Conservation (phyloP, 306 rosid species). For the Cicer bijugum region DNA sequence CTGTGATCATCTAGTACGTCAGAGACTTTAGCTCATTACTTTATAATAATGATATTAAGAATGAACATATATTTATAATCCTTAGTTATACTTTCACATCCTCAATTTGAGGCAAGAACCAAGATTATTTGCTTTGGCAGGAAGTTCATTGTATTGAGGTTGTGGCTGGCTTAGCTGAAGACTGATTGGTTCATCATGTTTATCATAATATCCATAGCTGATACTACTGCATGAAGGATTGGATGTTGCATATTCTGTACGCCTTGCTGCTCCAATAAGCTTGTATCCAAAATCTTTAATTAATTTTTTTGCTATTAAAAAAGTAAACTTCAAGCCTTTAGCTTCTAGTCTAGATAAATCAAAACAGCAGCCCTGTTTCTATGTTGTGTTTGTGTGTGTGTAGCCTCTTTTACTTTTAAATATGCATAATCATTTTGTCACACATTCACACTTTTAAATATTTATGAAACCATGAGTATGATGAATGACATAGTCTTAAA, state of each 20-base stretch:
- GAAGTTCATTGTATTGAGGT: conserved; percentile 49
- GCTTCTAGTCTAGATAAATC: background rate
- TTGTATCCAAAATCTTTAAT: conserved; percentile 44
- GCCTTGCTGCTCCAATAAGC: conserved; percentile 57
- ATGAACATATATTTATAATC: background rate
- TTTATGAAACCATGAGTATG: background rate
- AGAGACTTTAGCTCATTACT: conserved; percentile 22
- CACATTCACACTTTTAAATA: background rate
- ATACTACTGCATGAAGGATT: conserved; percentile 40
- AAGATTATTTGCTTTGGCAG: conserved; percentile 47
- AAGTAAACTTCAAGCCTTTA: background rate
- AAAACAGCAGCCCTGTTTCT: background rate
- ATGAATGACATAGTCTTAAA: background rate
- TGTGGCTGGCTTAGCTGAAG: conserved; percentile 71
- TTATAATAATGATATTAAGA: background rate
- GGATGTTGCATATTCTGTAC: conserved; percentile 37
- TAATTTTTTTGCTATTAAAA: background rate
- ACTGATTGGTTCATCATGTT: conserved; percentile 46
- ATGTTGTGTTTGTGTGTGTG: background rate
- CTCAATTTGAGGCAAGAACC: conserved; percentile 55
- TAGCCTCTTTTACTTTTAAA: background rate
- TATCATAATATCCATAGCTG: conserved; percentile 43
- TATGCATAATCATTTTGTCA: background rate
- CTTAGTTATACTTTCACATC: background rate
- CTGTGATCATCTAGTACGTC: conserved; percentile 51